Conservation (phyloP, 306 rosid species). For the Hippophae gyantsensis region DNA sequence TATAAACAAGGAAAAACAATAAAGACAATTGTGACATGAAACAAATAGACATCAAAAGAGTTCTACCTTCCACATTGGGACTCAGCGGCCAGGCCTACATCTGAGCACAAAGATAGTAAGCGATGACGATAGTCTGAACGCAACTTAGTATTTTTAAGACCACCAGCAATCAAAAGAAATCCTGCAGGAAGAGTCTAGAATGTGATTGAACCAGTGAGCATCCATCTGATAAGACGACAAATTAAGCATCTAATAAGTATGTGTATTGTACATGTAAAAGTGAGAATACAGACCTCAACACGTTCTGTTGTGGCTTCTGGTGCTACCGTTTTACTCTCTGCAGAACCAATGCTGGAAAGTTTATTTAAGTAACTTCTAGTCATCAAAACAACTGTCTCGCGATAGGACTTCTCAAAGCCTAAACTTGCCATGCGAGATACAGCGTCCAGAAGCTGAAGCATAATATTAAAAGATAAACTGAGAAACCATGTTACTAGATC, state of each 20-base stretch:
- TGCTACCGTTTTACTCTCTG: conserved; percentile 83
- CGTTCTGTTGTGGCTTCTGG: conserved; percentile 87
- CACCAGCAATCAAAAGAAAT: conserved; percentile 70
- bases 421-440: conserved; percentile 93
- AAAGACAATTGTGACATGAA: conserved; percentile 14
- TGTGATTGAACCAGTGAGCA: conserved; percentile 87
- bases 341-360: conserved; percentile 81
- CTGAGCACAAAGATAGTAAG: conserved; percentile 84
- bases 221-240: conserved; percentile 33
- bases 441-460: conserved; percentile 87
- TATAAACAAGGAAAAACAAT: conserved; percentile 3
- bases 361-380: conserved; percentile 91
- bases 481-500: conserved; percentile 10
- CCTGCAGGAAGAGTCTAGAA: conserved; percentile 99
- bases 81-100: conserved; percentile 99
- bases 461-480: conserved; percentile 16
- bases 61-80: conserved; percentile 91
- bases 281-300: conserved; percentile 65
- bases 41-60: conserved; percentile 14
- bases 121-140: conserved; percentile 92
- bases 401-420: conserved; percentile 97
- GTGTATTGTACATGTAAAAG: conserved; percentile 17
- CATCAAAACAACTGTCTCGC: conserved; percentile 92
- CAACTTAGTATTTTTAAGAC: conserved; percentile 54
- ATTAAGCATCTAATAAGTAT: conserved; percentile 34